These are phyloP conservation scores for Linum lewisii DNA, from an alignment of 345 rosid genomes.

Conservation along the genomic window DNA sequence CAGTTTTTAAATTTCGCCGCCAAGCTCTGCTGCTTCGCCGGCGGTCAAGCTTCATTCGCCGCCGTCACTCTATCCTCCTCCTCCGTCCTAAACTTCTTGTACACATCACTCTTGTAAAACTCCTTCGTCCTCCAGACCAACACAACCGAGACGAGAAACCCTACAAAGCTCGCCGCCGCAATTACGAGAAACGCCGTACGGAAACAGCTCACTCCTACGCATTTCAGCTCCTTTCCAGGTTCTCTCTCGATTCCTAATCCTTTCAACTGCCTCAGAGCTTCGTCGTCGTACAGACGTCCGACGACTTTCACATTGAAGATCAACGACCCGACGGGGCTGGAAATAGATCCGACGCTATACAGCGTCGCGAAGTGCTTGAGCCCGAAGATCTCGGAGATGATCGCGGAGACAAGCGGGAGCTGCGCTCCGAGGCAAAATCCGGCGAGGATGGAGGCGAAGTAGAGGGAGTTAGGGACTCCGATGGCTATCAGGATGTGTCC, in stretches of 20 bases:
- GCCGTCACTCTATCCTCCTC: not conserved
- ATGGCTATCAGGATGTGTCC: conserved; percentile 16
- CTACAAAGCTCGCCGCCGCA: conserved; percentile 8
- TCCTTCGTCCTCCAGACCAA: conserved; percentile 16
- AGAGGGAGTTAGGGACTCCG: conserved; percentile 15
- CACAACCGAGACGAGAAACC: conserved; percentile 12
- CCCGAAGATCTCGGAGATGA: conserved; percentile 16
- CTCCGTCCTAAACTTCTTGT: conserved; percentile 17
- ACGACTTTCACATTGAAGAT: conserved; percentile 15
- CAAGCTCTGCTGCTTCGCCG: conserved; percentile 6
- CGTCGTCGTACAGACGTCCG: conserved; percentile 18
- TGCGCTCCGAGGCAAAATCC: conserved; percentile 4
- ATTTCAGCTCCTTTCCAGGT: conserved; percentile 15
- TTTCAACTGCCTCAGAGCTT: conserved; percentile 16
- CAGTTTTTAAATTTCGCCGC: not conserved
- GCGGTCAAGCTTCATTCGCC: not conserved
- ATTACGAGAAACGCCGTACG: conserved; percentile 8
- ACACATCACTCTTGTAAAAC: conserved; percentile 18
- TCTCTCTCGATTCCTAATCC: conserved; percentile 12
- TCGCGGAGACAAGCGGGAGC: not conserved
- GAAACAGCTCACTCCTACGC: conserved; percentile 18
- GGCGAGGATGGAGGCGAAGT: conserved; percentile 11
- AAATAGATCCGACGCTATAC: conserved; percentile 13
- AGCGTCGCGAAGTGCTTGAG: conserved; percentile 17
- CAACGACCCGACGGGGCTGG: conserved; percentile 23